Evolutionary conservation across 768 basidiomycete genomes (phyloP), one percentile per base, ranked within the genome.

Genomic region (Boletus barrowsii): DNA sequence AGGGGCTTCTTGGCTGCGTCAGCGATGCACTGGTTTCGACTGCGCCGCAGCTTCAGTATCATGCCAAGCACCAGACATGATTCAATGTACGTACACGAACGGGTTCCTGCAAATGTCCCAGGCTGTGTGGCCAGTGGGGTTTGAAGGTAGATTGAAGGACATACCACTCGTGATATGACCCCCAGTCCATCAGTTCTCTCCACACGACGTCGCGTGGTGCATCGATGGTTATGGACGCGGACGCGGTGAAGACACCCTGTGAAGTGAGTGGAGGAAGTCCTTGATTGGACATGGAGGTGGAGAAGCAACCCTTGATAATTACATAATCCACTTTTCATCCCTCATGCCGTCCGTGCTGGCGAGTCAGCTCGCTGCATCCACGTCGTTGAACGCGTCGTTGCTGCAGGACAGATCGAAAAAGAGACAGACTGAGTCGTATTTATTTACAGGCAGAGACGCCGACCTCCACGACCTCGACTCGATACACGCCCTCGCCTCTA

Each of bases 381-480:
- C 84, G 10, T 95, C 93, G 7, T 75, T 93, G 30, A 96, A 97
- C 71, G 76, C 86, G 33, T 71, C 81, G 26, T 76, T 93, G 35
- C 79, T 95, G 9, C 76, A 83, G 62, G 83, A 87, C 64, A 74
- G 81, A 47, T 81, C 80, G 59, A 70, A 68, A 59, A 81, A 83
- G 70, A 88, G 79, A 70, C 75, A 73, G 15, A 71, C 81, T 0
- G 83, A 87, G 66, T 95, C 93, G 0, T 98, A 98, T 74, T 82
- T 99, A 35, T 97, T 96, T 70, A 83, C 88, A 14, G 83, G 87
- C 39, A 79, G 80, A 54, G 88, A 90, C 46, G 93, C 93, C 10
- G 85, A 90, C 62, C 76, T 83, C 53, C 88, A 97, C 68, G 94
- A 98, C 71, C 75, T 97, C 53, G 87, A 96, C 67, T 80, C 92